Evolutionary conservation across 495 filamentous ascomycete genomes (phyloP).

Genomic region (Penicillium macrosclerotiorum): DNA sequence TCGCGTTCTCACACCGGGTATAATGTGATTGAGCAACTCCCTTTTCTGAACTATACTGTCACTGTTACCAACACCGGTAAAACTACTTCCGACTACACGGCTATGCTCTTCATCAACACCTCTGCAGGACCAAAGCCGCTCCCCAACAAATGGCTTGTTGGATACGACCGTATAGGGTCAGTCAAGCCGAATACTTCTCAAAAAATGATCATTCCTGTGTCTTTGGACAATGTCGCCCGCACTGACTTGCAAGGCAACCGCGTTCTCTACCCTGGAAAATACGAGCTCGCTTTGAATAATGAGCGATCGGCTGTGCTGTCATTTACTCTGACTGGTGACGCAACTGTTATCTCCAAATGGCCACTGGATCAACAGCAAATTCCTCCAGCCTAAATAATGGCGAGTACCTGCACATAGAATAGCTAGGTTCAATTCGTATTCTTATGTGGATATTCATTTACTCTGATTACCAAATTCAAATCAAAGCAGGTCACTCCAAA

Average conservation of each 20-base stretch:
- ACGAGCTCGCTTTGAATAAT: constrained; percentile 57
- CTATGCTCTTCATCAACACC: constrained; percentile 54
- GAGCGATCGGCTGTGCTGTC: constrained; percentile 27
- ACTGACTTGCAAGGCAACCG: constrained; percentile 57
- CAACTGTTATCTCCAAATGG: constrained; percentile 30
- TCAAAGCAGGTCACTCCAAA: too few relatives aligned
- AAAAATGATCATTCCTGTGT: constrained; percentile 47
- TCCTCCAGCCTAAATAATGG: constrained; percentile 13
- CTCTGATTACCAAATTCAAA: too few relatives aligned
- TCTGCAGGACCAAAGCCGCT: constrained; percentile 57
- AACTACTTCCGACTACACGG: constrained; percentile 56
- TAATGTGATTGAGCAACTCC: constrained; percentile 30
- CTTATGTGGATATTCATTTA: too few relatives aligned
- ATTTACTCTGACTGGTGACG: constrained; percentile 33
- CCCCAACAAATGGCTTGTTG: constrained; percentile 62
- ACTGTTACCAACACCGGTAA: constrained; percentile 53
- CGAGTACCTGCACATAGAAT: background rate
- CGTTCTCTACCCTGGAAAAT: constrained; percentile 64
- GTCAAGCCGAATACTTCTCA: constrained; percentile 39
- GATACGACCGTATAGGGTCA: constrained; percentile 52
- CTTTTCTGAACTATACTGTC: constrained; percentile 46
- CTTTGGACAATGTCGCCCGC: constrained; percentile 57
- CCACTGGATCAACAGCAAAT: constrained; percentile 31
- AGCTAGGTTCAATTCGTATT: too few relatives aligned
- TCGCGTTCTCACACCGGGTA: constrained; percentile 23